Percentiles rank a stretch among this genome's conserved stretches.
These are phyloP conservation scores for Endoconidiophora polonica DNA, from an alignment of 2,329 filamentous ascomycete species.

Conservation along the genomic window DNA sequence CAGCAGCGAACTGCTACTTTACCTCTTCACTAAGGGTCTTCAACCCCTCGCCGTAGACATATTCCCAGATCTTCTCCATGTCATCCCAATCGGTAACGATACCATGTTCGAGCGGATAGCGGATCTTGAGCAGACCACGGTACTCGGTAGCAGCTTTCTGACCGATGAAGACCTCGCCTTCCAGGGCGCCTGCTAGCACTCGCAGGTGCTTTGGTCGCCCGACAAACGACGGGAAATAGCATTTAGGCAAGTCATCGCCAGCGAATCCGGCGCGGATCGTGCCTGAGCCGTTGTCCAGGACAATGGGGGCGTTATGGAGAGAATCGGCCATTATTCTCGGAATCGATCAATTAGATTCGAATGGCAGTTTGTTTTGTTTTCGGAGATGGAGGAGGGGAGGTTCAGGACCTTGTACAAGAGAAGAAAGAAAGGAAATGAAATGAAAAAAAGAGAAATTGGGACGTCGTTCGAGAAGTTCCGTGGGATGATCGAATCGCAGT, in stretches of 20 bases:
- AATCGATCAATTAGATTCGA: too few species aligned
- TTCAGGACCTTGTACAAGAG: not conserved
- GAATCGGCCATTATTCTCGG: slow-evolving; percentile 33
- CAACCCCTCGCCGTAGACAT: slow-evolving; percentile 87
- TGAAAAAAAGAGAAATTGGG: slow-evolving; percentile 1
- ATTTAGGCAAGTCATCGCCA: slow-evolving; percentile 88
- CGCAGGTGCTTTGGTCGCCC: slow-evolving; percentile 88
- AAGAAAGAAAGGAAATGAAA: not conserved
- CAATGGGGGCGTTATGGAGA: slow-evolving; percentile 93
- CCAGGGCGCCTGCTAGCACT: slow-evolving; percentile 86
- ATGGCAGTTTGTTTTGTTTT: slow-evolving; percentile 6
- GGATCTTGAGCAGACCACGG: slow-evolving; percentile 84
- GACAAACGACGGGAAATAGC: slow-evolving; percentile 94
- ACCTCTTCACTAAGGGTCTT: slow-evolving; percentile 97
- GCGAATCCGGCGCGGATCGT: slow-evolving; percentile 96
- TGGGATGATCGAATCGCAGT: not conserved
- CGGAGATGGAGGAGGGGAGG: not conserved
- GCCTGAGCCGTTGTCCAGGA: slow-evolving; percentile 96
- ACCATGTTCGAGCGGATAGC: slow-evolving; percentile 89
- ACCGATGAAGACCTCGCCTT: slow-evolving; percentile 95
- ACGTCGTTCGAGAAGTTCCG: not conserved
- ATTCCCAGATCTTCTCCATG: slow-evolving; percentile 99
- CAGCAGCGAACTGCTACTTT: slow-evolving; percentile 14
- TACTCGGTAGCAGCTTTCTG: slow-evolving; percentile 75
- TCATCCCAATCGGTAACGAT: slow-evolving; percentile 99